These are phyloP conservation scores for Zalaria sp. DNA, from an alignment of 2,329 filamentous ascomycete genomes.

Conservation along the genomic window DNA sequence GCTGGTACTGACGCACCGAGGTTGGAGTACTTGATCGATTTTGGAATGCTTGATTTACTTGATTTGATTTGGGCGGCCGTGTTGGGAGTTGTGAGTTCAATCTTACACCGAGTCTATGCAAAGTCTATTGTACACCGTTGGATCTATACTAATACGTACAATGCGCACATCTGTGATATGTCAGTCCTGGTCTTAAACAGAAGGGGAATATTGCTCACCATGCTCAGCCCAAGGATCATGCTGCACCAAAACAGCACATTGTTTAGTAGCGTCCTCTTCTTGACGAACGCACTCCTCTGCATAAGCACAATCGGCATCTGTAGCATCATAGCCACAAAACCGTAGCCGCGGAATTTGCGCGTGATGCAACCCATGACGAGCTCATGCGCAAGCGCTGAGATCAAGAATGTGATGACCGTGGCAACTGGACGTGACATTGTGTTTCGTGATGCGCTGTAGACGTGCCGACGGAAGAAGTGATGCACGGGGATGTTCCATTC, in stretches of 20 bases:
- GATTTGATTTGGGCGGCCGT: too few species aligned
- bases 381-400: constrained; percentile 82
- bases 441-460: constrained; percentile 70
- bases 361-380: constrained; percentile 97
- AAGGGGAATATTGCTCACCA: constrained; percentile 13
- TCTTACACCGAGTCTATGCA: too few species aligned
- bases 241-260: constrained; percentile 19
- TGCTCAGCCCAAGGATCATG: constrained; percentile 21
- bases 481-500: constrained; percentile 99
- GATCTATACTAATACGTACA: constrained; percentile 42
- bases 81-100: too few species aligned
- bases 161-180: constrained; percentile 38
- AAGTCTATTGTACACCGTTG: background rate
- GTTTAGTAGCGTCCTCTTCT: constrained; percentile 63
- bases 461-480: constrained; percentile 85
- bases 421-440: constrained; percentile 64
- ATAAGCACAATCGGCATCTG: constrained; percentile 91
- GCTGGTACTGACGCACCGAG: too few species aligned
- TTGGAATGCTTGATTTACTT: too few species aligned
- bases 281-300: constrained; percentile 66
- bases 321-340: constrained; percentile 88
- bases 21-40: too few species aligned
- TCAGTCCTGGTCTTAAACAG: constrained; percentile 7
- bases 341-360: constrained; percentile 89
- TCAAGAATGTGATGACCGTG: constrained; percentile 80